Evolutionary conservation across 1,284 basidiomycete genomes (phyloP), one percentile per base, ranked within the genome.

Genomic region (Fistulina hepatica): DNA sequence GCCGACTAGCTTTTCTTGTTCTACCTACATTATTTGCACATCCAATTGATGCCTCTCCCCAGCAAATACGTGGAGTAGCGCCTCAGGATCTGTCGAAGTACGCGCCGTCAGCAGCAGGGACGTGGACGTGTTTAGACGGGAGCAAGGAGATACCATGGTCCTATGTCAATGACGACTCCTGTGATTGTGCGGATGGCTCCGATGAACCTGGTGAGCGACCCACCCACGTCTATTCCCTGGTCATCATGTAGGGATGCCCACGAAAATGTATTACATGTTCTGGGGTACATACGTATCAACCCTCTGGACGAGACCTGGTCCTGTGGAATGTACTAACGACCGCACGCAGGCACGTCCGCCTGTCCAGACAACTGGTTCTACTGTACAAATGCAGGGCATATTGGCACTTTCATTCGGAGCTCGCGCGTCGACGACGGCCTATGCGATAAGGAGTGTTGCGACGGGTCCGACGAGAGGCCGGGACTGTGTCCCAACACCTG

Each of bases 351-450:
- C 34, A 94, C 92, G 13, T 76, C 84, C 39, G 92, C 92, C 22
- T 95, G 92, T 56, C 69, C 76, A 8, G 72, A 81, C 46, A 70
- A 67, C 17, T 65, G 58, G 26, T 97, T 97, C 67, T 89, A 88
- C 60, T 99, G 94, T 57, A 61, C 59, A 52, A 98, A 98, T 56
- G 66, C 73, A 36, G 94, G 93, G 0, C 91, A 97, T 58, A 72
- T 93, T 49, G 89, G 92, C 2, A 65, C 76, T 3, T 70, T 56
- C 34, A 82, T 99, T 40, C 73, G 78, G 10, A 78, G 80, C 40
- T 83, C 86, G 17, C 70, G 88, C 44, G 92, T 99, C n/a, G 81
- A 81, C 42, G 94, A 99, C 54, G 94, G 94, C 2, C 69, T 97
- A 24, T 98, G 94, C 56, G 93, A 89, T 90, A 56, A 30, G 2